These are phyloP conservation scores for Calonectria pauciramosa DNA, from an alignment of 2,329 filamentous ascomycete genomes.

Conservation along the genomic window DNA sequence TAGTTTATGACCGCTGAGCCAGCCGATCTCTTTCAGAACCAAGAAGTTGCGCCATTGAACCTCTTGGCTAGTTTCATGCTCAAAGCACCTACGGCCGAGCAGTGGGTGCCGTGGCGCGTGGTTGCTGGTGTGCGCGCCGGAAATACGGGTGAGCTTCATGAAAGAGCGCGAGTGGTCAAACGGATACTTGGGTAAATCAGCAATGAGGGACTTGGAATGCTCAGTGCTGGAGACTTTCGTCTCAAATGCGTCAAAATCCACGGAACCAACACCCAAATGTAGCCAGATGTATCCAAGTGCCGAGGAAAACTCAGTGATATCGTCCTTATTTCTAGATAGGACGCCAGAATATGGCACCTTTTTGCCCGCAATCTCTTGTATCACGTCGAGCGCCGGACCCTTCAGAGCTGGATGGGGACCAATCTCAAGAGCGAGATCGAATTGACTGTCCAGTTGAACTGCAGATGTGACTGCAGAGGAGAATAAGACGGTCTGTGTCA, in stretches of 20 bases:
- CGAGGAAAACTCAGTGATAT: conserved; percentile 5
- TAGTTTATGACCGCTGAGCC: conserved; percentile 56
- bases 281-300: neutral
- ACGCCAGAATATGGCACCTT: conserved; percentile 17
- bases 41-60: conserved; percentile 44
- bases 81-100: neutral
- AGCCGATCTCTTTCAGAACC: conserved; percentile 46
- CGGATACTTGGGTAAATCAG: neutral
- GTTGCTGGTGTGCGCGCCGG: neutral
- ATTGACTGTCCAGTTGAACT: neutral
- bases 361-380: conserved; percentile 52
- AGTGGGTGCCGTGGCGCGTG: neutral
- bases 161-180: neutral
- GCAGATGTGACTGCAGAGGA: conserved; percentile 25
- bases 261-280: neutral
- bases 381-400: conserved; percentile 51
- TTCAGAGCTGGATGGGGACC: conserved; percentile 63
- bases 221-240: neutral
- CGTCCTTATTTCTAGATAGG: conserved; percentile 33
- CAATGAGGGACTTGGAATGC: neutral
- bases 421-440: conserved; percentile 51
- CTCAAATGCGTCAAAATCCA: neutral
- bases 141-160: neutral
- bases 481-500: conserved; percentile 42
- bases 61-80: neutral